Conservation (phyloP, 176 grass and related monocot genomes). For the Triticum turgidum region DNA sequence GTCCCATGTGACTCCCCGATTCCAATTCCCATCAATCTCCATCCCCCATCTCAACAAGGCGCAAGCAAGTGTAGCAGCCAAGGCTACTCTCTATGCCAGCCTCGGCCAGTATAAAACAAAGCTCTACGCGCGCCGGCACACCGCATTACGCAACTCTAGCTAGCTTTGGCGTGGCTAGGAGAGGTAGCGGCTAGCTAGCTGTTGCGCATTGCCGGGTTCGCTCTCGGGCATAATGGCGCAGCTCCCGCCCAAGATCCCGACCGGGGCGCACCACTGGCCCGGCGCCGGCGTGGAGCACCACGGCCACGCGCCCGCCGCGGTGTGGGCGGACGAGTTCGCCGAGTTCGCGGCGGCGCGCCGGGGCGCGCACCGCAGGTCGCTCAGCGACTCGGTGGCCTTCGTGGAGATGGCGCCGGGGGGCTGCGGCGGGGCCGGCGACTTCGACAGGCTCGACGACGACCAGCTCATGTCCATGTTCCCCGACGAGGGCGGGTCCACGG, state of each 20-base stretch:
- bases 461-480: slow-evolving; percentile 99
- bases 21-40: slow-evolving; percentile 35
- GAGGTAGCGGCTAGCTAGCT: not conserved
- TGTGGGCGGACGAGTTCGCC: slow-evolving; percentile 72
- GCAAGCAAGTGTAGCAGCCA: not conserved
- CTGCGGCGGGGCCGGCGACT: slow-evolving; percentile 39
- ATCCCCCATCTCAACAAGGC: not conserved
- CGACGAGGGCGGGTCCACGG: slow-evolving; percentile 40
- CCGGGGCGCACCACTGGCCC: slow-evolving; percentile 45
- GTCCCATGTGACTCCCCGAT: slow-evolving; percentile 62
- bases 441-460: slow-evolving; percentile 91
- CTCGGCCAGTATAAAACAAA: slow-evolving; percentile 35
- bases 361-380: slow-evolving; percentile 69
- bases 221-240: slow-evolving; percentile 33
- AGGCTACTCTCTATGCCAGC: too few relatives aligned
- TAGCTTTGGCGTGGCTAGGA: too few relatives aligned
- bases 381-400: slow-evolving; percentile 91
- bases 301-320: not conserved
- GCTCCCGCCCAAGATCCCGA: slow-evolving; percentile 53
- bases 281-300: slow-evolving; percentile 14
- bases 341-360: slow-evolving; percentile 79
- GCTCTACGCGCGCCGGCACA: slow-evolving; percentile 30
- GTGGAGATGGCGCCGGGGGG: slow-evolving; percentile 59
- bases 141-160: slow-evolving; percentile 14
- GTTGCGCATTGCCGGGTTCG: slow-evolving; percentile 2